Evolutionary conservation across 2,329 filamentous ascomycete species (phyloP).

Genomic region (Dactylellina parvicollis): DNA sequence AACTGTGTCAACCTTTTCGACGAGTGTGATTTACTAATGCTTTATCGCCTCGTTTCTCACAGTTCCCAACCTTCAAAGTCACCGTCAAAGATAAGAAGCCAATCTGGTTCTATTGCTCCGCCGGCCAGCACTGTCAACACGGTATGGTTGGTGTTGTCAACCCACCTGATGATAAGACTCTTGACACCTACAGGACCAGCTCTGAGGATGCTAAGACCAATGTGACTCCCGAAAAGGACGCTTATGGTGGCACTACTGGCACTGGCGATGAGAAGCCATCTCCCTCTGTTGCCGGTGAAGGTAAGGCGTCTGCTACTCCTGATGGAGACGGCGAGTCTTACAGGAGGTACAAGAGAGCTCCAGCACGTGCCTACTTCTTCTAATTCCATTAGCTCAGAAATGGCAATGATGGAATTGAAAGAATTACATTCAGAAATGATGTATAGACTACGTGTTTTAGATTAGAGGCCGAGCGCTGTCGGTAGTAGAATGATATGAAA

Average conservation of each 20-base stretch:
- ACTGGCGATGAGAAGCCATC: neutral
- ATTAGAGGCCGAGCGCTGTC: neutral
- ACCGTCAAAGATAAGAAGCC: conserved; percentile 75
- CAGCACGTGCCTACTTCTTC: neutral
- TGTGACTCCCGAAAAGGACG: conserved; percentile 61
- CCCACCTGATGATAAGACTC: conserved; percentile 60
- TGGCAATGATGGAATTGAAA: neutral
- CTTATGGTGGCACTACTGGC: neutral
- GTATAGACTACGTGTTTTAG: neutral
- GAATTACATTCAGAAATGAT: neutral
- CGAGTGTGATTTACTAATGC: neutral
- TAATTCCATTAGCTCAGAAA: neutral
- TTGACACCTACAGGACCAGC: conserved; percentile 58
- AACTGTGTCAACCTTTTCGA: neutral
- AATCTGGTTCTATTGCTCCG: conserved; percentile 81
- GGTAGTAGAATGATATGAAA: no score
- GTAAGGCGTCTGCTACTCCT: neutral
- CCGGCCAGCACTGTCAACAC: conserved; percentile 76
- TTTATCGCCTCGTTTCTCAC: neutral
- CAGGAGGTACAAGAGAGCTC: neutral
- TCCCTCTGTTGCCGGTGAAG: neutral
- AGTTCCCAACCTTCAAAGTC: conserved; percentile 71
- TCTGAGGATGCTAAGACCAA: conserved; percentile 62
- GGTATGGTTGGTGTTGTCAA: conserved; percentile 83
- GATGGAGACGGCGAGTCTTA: neutral